These are phyloP conservation scores for Wickerhamomyces rabaulensis DNA, from an alignment of 805 yeast species.

Conservation along the genomic window DNA sequence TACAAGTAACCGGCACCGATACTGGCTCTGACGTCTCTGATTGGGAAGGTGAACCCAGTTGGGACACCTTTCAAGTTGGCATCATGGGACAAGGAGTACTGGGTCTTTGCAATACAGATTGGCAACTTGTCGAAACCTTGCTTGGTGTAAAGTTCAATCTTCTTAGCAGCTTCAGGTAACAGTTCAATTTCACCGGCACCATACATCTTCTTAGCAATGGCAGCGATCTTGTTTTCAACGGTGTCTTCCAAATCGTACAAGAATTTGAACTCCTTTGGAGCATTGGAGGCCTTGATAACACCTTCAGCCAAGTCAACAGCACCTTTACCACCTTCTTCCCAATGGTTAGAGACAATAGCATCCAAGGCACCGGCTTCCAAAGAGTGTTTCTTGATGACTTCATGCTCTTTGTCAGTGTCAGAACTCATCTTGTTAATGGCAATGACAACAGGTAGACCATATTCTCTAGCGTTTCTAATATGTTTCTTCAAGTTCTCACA, in stretches of 20 bases:
- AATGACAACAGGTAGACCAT: slow-evolving; percentile 89
- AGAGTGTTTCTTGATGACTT: slow-evolving; percentile 73
- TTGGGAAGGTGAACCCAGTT: slow-evolving; percentile 87
- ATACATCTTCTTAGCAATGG: slow-evolving; percentile 85
- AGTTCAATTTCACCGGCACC: slow-evolving; percentile 86
- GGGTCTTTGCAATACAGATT: slow-evolving; percentile 96
- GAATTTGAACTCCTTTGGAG: slow-evolving; percentile 47
- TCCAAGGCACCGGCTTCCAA: slow-evolving; percentile 88
- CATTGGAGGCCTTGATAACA: slow-evolving; percentile 65
- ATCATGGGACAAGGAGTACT: slow-evolving; percentile 92
- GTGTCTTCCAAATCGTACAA: slow-evolving; percentile 66
- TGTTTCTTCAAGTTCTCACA: slow-evolving; percentile 88
- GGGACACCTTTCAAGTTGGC: slow-evolving; percentile 93
- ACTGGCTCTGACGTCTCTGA: slow-evolving; percentile 88
- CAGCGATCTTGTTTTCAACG: slow-evolving; percentile 73
- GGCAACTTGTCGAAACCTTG: slow-evolving; percentile 93
- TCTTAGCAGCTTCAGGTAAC: slow-evolving; percentile 71
- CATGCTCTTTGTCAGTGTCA: slow-evolving; percentile 78
- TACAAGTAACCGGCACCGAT: slow-evolving; percentile 96
- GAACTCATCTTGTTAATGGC: slow-evolving; percentile 86
- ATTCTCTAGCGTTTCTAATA: slow-evolving; percentile 75
- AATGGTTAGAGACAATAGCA: slow-evolving; percentile 88
- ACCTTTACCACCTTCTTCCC: slow-evolving; percentile 95
- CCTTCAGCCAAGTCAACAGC: slow-evolving; percentile 81
- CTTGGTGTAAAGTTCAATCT: slow-evolving; percentile 71